Evolutionary conservation across 257 asterid genomes (phyloP), one percentile per base, ranked within the genome.

Genomic region (Ocimum tenuiflorum): DNA sequence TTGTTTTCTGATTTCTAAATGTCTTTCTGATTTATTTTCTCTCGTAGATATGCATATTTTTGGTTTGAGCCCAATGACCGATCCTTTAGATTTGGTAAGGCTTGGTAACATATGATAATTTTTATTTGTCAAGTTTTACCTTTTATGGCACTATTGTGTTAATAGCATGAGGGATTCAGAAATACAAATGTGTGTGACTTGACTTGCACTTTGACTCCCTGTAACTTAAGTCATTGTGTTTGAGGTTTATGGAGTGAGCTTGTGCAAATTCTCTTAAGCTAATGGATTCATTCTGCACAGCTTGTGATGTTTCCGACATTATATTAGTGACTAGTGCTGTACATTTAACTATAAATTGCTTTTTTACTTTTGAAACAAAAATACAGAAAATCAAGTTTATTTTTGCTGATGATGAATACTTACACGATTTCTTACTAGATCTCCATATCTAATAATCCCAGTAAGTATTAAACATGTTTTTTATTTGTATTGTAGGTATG

Each of bases 81-180:
- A 91, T 80, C 91, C 95, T 78, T 69, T 91, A 74, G 80, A 86
- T 83, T 82, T 91, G 96, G 98, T 91, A 81, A 85, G 94, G 57
- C 67, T 71, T 62, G 69, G 67, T 31, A 42, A 65, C 63, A 43
- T 68, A 52, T 72, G 29, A 63, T 68, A 60, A 55, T 46, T 49
- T 71, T 63, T 73, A 17, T 8, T 61, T 27, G 17, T 9, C 11
- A 59, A 18, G 6, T 20, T 47, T 22, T 67, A 59, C 53, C 46
- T 60, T 42, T 71, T 15, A 33, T 36, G 20, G 54, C 69, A 43
- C 19, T 57, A 33, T 45, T 11, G 53, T 48, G 51, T 13, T 46
- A 20, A 18, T 38, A 49, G 22, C 54, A 23, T 3, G 9, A 39
- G 10, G 9, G 56, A 35, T 7, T 54, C 51, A 17, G 35, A n/a